phyloP scores from a whole-genome alignment of 1,284 basidiomycete genomes.

The Cutaneotrichosporon sp. region DNA sequence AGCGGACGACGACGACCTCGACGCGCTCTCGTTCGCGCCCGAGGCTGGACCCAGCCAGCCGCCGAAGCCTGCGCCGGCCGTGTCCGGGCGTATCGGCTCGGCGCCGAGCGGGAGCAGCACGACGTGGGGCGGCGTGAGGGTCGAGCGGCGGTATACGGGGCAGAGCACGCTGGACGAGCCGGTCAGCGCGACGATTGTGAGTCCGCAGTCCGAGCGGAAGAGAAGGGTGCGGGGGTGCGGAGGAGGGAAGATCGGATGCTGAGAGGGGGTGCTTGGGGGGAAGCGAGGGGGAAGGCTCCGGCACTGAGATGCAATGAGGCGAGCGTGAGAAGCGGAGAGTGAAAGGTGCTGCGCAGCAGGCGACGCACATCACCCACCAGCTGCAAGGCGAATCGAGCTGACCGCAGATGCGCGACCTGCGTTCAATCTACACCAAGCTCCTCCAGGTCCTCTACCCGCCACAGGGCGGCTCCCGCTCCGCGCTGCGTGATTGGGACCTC shows the following conservation, averaged over 20 bases:
- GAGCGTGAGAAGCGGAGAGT: no score
- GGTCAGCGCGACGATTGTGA: conserved; percentile 79
- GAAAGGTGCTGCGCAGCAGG: no score
- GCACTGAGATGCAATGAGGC: no score
- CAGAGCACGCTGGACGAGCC: conserved; percentile 89
- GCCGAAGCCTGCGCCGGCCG: conserved; percentile 15
- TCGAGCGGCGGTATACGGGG: conserved; percentile 82
- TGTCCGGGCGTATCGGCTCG: conserved; percentile 74
- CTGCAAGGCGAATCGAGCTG: no score
- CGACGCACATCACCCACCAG: no score
- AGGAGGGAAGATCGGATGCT: not conserved
- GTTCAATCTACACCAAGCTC: conserved; percentile 87
- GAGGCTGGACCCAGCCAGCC: conserved; percentile 9
- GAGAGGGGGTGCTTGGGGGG: not conserved
- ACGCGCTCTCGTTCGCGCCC: conserved; percentile 49
- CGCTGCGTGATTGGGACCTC: conserved; percentile 88
- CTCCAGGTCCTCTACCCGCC: conserved; percentile 90
- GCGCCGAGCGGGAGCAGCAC: conserved; percentile 29
- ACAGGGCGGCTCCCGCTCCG: conserved; percentile 69
- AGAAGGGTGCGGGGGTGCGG: not conserved
- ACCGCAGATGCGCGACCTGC: conserved; percentile 73
- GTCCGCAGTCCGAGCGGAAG: no score
- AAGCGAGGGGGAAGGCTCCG: no score
- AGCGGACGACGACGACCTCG: conserved; percentile 55
- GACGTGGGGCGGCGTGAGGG: conserved; percentile 68